These are phyloP conservation scores for Alternaria sp. DNA, from an alignment of 2,329 filamentous ascomycete genomes.

Conservation along the genomic window DNA sequence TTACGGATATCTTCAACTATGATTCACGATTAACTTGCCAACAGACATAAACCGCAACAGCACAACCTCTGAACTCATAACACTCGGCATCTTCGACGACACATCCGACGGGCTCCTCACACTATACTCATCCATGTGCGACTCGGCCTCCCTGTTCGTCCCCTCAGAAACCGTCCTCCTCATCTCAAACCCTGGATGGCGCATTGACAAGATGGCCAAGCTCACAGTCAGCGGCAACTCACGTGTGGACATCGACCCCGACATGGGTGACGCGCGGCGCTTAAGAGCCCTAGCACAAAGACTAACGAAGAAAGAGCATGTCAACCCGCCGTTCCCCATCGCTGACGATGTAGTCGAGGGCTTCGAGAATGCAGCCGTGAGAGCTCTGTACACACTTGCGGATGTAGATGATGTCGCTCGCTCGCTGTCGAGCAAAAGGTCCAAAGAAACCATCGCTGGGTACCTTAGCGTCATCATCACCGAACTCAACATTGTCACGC, in stretches of 20 bases:
- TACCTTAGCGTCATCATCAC: constrained; percentile 55
- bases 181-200: constrained; percentile 55
- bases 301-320: constrained; percentile 57
- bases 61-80: constrained; percentile 54
- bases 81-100: constrained; percentile 64
- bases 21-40: not conserved
- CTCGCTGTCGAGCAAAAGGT: constrained; percentile 28
- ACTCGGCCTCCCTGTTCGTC: constrained; percentile 53
- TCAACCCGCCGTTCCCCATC: constrained; percentile 58
- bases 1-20: too few relatives aligned
- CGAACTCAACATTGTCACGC: constrained; percentile 49
- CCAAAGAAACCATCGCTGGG: constrained; percentile 48
- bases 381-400: constrained; percentile 52
- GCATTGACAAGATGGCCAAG: constrained; percentile 44
- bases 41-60: constrained; percentile 57
- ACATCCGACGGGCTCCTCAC: constrained; percentile 61
- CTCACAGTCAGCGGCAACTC: constrained; percentile 54
- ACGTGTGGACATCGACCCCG: constrained; percentile 62
- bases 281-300: constrained; percentile 58
- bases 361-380: constrained; percentile 32
- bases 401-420: constrained; percentile 53
- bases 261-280: constrained; percentile 61
- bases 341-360: constrained; percentile 29
- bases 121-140: constrained; percentile 60
- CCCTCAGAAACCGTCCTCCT: constrained; percentile 60